Evolutionary conservation across 768 basidiomycete genomes (phyloP), one percentile per base, ranked within the genome.

Genomic region (Fomitopsis pulvina): DNA sequence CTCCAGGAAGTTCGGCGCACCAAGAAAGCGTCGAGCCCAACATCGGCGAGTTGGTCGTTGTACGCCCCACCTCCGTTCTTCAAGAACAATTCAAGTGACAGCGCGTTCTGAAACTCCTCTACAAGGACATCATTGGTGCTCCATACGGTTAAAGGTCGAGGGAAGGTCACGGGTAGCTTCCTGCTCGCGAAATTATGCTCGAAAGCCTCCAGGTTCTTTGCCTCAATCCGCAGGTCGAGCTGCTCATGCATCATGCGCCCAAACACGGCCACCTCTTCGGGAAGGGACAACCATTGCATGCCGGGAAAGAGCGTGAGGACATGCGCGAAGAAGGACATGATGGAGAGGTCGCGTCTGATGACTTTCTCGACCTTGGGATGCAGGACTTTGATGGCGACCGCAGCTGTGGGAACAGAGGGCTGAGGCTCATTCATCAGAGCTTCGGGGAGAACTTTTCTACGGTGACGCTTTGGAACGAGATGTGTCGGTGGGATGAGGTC

Each of bases 171-270:
- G 1, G 88, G 83, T 1, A 90, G 81, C 37, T 81, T 83, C 52
- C 92, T 77, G 26, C 79, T 72, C 8, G 78, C 74, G 59, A 99
- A 99, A 62, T 97, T 92, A 45, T 75, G 69, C 67, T 95, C 92
- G 61, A 99, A 99, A 1, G 70, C 75, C 22, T 79, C 68, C 47
- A 99, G 68, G 66, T 98, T 97, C 55, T 88, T 79, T 0, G 89
- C 93, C 65, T 99, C 96, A 52, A 86, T 79, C 29, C 92, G 76
- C 41, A 99, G 71, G 67, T 98, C 92, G 20, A 98, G 77, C 65
- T 99, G 96, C 57, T 83, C 87, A 62, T 81, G 78, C 96, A 99
- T 99, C 92, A 99, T 95, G 27, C 75, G 68, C 6, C 96, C 96
- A 65, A 99, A 99, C 3, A 95, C 91, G 21, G 80, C 71, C 6